Conservation (phyloP, 176 grass and related monocot genomes). For the Zizania latifolia region DNA sequence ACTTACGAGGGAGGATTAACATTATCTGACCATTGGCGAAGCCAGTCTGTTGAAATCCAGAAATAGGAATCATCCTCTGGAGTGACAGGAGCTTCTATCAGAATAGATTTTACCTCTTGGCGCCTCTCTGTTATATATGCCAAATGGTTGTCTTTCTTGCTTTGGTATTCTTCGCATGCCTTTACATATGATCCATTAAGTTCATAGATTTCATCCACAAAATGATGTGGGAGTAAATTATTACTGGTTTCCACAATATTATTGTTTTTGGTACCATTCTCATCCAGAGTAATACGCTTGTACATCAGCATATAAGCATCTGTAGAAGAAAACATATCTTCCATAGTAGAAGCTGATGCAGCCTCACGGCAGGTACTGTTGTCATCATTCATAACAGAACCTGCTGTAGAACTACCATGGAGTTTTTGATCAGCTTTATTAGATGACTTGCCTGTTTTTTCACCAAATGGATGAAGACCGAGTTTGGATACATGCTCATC, state of each 20-base stretch:
- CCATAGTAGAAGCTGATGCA: constrained; percentile 19
- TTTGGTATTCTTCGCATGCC: constrained; percentile 66
- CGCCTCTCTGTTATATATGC: constrained; percentile 64
- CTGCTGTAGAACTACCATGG: constrained; percentile 27
- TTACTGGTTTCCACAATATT: constrained; percentile 37
- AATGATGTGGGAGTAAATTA: constrained; percentile 55
- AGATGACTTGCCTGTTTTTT: constrained; percentile 54
- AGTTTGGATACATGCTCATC: constrained; percentile 93
- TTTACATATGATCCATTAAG: constrained; percentile 59
- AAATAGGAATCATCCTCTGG: constrained; percentile 71
- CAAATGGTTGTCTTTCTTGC: constrained; percentile 62
- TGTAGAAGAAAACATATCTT: constrained; percentile 82
- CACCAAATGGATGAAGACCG: constrained; percentile 84
- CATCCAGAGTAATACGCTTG: constrained; percentile 43
- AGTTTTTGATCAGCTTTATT: constrained; percentile 50
- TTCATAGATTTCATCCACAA: constrained; percentile 60
- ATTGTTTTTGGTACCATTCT: constrained; percentile 33
- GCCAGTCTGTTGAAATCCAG: constrained; percentile 96
- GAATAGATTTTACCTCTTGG: constrained; percentile 81
- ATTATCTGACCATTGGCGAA: constrained; percentile 92
- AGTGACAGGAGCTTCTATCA: constrained; percentile 61
- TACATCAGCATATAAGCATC: constrained; percentile 99
- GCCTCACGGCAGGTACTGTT: constrained; percentile 27
- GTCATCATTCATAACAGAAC: constrained; percentile 37
- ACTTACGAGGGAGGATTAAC: constrained; percentile 74